Evolutionary conservation across 2,329 filamentous ascomycete genomes (phyloP), one percentile per base, ranked within the genome.

Genomic region (Diaporthe humulicola): DNA sequence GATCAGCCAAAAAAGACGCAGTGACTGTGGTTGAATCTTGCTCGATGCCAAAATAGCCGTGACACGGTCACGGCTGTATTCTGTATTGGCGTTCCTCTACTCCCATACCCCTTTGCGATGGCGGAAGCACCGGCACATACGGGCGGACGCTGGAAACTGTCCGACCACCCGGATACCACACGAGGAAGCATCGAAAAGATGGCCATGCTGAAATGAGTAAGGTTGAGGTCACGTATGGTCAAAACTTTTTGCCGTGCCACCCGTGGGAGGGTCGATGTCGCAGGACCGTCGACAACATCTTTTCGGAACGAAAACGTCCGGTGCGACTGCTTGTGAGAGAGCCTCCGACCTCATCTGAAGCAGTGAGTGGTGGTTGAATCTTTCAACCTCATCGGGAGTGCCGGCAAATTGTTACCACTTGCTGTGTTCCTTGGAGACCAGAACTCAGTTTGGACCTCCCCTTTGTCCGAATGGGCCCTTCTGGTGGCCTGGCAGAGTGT

Each of bases 91-190:
- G 22, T 52, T 5, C 28, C 14, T 36, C 25, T 17, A 9, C 30
- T n/a, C 25, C 10, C 22, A 36, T 10, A 25, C 12, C 22, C 42
- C 8, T 61, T 36, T 36, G 19, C 25, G 25, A 36, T 15, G 30
- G 64, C 64, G 64, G 45, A 52, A 52, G 45, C 45, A 30, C 38
- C 64, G 64, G 61, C 33, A 38, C 33, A n/a, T n/a, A 22, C 45
- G 30, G 64, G n/a, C n/a, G n/a, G 45, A 9, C 45, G n/a, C n/a
- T 40, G 45, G 6, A n/a, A 40, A n/a, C n/a, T 28, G 45, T 4
- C 64, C 64, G 64, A 33, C 45, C n/a, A 50, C 38, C 64, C 45
- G 33, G 30, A 38, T 25, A 52, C 33, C 30, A 67, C 15, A 17
- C 30, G 15, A 40, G 30, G 22, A 40, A n/a, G 30, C 42, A 36